A percentile compares a stretch with the other conserved stretches of the same genome.
These are phyloP conservation scores for Sporobolus alterniflorus DNA, from an alignment of 202 grass and related monocot species.

Conservation along the genomic window DNA sequence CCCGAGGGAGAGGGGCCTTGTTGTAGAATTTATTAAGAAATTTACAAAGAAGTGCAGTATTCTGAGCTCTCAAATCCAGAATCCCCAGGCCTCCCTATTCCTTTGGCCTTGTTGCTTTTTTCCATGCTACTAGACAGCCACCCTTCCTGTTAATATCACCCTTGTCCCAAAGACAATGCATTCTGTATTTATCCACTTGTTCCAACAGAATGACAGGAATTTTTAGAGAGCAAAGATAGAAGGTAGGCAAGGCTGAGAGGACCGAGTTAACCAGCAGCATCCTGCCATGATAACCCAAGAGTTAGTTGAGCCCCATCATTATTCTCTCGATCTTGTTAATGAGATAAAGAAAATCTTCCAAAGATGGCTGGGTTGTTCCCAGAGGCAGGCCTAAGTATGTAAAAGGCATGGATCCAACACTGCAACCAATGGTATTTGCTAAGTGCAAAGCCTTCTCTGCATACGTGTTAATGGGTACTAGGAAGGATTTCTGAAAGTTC, in stretches of 20 bases:
- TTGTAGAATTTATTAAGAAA: neutral
- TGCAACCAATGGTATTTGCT: neutral
- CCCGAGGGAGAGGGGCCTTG: neutral
- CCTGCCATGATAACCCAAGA: neutral
- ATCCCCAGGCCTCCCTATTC: no score
- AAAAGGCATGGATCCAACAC: no score
- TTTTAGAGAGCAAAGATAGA: no score
- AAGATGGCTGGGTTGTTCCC: no score
- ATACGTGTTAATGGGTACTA: neutral
- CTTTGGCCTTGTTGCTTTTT: no score
- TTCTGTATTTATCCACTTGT: no score
- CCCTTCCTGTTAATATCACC: neutral
- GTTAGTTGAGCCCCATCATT: rapidly evolving
- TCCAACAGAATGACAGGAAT: no score
- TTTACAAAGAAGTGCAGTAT: neutral
- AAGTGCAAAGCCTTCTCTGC: neutral
- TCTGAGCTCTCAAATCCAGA: neutral
- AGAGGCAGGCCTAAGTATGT: no score
- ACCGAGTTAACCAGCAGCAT: neutral
- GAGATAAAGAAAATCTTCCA: no score
- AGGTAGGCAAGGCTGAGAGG: no score
- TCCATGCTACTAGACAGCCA: neutral
- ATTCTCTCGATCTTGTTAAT: neutral
- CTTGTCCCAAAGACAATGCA: no score
- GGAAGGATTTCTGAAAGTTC: neutral